Conservation (phyloP, 495 filamentous ascomycete species). For the Cudoniella acicularis region DNA sequence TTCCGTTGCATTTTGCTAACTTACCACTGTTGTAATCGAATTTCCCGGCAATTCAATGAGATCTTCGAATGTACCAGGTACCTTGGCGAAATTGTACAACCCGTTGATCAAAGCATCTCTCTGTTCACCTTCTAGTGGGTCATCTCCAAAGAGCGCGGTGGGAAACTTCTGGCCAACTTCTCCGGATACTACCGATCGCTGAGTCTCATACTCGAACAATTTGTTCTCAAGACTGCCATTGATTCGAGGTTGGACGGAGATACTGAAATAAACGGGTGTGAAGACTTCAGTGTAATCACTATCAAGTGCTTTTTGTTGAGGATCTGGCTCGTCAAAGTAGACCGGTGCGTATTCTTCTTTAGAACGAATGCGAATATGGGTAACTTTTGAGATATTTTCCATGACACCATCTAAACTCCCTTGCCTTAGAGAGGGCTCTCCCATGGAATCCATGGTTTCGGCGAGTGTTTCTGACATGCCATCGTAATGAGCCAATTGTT, state of each 20-base stretch:
- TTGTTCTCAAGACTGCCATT: not conserved
- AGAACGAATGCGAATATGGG: not conserved
- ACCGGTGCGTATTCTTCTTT: not conserved
- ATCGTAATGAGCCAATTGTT: not conserved
- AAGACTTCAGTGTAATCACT: not conserved
- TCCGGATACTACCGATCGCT: not conserved
- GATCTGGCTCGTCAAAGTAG: not conserved
- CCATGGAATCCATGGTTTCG: not conserved
- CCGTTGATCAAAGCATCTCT: not conserved
- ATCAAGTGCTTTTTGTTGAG: not conserved
- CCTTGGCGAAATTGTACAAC: slow-evolving; percentile 5
- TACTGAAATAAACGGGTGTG: slow-evolving; percentile 1
- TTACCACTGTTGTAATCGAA: slow-evolving; percentile 4
- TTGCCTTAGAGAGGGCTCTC: not conserved
- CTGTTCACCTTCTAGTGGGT: not conserved
- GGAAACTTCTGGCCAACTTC: slow-evolving; percentile 6
- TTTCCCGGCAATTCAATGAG: slow-evolving; percentile 7
- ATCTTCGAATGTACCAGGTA: slow-evolving; percentile 7
- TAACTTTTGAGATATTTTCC: not conserved
- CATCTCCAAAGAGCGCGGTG: not conserved
- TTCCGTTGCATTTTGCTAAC: not conserved
- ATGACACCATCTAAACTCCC: not conserved
- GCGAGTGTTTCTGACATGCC: not conserved
- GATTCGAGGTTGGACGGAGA: slow-evolving; percentile 7
- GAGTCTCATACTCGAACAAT: not conserved